Base-by-base conservation (phyloP, 805 yeast genomes). In the Cyberlindnera petersonii region DNA sequence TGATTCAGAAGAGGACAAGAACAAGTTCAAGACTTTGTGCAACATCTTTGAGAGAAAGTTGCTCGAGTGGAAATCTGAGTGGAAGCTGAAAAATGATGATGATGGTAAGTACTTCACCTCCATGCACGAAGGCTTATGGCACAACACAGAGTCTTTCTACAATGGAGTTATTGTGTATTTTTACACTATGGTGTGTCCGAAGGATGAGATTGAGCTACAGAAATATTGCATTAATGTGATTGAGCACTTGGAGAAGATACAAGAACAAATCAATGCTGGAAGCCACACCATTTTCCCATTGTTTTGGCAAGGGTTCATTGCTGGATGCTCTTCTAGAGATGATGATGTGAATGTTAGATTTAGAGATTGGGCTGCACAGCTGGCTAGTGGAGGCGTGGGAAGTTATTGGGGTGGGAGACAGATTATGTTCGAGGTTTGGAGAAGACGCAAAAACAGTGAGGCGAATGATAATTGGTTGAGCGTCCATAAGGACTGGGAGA, bases 231-330 rank as follows among this genome's bases (percentile, higher is more conserved):
- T 66, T 30, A 66, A 69, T 26, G 83, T 85, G 2, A 65, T 86
- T 35, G 63, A 68, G 18, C 87, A 82, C 54, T 63, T 86, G 48
- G 77, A 81, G 51, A 66, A 71, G 40, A 73, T 87, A 39, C 84
- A 79, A 41, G 55, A 59, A 28, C 63, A 85, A 34, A 77, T 81
- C 24, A 71, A 72, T 6, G 46, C 48, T 3, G 59, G 64, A 14
- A 62, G 69, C 16, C 78, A 75, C 19, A 77, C 81, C 1, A 72
- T 82, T 16, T 75, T 82, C 24, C 95, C 96, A 4, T 64, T 86
- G 24, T 78, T 86, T 50, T 87, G 95, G 93, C 91, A 84, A 54
- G 94, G 93, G 0, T 87, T 87, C 49, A 81, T 87, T 31, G 88
- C 91, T 1, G 95, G 94, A 0, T 82, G 93, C 52, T 87, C 84